Conservation (phyloP, 2,329 filamentous ascomycete genomes). For the Botryosphaeria agaves region DNA sequence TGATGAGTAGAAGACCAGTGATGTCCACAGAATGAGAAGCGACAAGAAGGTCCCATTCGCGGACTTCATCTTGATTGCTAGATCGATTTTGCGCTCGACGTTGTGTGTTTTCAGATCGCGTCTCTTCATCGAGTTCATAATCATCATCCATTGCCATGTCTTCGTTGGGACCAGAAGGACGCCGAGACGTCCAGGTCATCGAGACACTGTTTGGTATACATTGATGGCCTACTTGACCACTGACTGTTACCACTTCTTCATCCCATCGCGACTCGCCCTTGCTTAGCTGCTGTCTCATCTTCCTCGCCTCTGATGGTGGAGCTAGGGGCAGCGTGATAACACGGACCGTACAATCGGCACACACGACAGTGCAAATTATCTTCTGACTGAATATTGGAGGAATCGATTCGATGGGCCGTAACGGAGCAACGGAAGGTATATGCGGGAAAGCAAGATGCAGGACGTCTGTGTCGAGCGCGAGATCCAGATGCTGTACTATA, state of each 20-base stretch:
- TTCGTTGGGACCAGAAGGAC: constrained; percentile 5
- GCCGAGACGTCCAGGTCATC: constrained; percentile 30
- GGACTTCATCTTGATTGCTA: constrained; percentile 2
- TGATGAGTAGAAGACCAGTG: constrained; percentile 22
- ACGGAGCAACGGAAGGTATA: constrained; percentile 14
- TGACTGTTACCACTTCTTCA: constrained; percentile 31
- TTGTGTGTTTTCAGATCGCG: too few relatives aligned
- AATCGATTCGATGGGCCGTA: constrained; percentile 17
- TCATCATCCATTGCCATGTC: constrained; percentile 19
- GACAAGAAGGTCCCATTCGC: constrained; percentile 20
- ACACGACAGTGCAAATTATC: constrained; percentile 36
- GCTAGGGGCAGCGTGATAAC: constrained; percentile 36
- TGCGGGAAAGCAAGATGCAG: constrained; percentile 34
- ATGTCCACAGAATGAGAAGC: constrained; percentile 23
- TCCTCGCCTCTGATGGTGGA: constrained; percentile 28
- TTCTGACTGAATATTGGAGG: constrained; percentile 30
- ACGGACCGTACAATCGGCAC: constrained; percentile 37
- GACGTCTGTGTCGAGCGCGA: constrained; percentile 35
- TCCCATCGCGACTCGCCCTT: constrained; percentile 14
- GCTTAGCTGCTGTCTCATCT: constrained; percentile 10
- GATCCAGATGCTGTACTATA: constrained; percentile 36
- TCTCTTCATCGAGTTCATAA: constrained; percentile 13
- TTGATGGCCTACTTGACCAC: constrained; percentile 28
- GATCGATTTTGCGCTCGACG: too few relatives aligned
- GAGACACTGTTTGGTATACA: constrained; percentile 32